Conservation (phyloP, 371 early-diverging fungal species). For the Rhizomucor pusillus region DNA sequence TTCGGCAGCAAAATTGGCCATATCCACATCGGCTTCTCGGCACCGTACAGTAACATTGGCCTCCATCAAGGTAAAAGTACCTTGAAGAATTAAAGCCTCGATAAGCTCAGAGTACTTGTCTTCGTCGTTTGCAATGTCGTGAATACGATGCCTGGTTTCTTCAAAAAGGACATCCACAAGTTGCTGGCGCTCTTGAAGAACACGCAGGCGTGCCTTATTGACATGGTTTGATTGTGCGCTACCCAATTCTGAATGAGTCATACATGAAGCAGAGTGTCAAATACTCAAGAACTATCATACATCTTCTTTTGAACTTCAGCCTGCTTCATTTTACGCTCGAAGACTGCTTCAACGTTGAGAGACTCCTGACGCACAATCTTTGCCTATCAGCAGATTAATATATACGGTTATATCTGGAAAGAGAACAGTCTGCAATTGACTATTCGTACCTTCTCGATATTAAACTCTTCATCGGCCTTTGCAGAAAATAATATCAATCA, state of each 20-base stretch:
- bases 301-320: slow-evolving; percentile 88
- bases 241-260: background rate
- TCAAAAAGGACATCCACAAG: slow-evolving; percentile 78
- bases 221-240: slow-evolving; percentile 93
- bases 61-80: slow-evolving; percentile 84
- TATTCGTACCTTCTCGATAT: slow-evolving; percentile 90
- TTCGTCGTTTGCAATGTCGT: slow-evolving; percentile 53
- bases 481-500: background rate
- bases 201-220: slow-evolving; percentile 91
- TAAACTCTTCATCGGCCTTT: slow-evolving; percentile 97
- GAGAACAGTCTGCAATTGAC: background rate
- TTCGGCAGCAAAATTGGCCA: slow-evolving; percentile 59
- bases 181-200: slow-evolving; percentile 87
- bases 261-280: too few relatives aligned
- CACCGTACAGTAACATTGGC: slow-evolving; percentile 64
- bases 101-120: slow-evolving; percentile 60
- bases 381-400: slow-evolving; percentile 47
- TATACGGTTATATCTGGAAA: background rate
- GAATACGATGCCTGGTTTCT: slow-evolving; percentile 56
- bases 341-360: slow-evolving; percentile 83
- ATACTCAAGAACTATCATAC: slow-evolving; percentile 46
- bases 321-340: slow-evolving; percentile 90
- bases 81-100: slow-evolving; percentile 77
- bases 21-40: slow-evolving; percentile 71
- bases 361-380: slow-evolving; percentile 92